Evolutionary conservation across 106 monocot genomes (phyloP).

Genomic region (Dendrobium catenatum): DNA sequence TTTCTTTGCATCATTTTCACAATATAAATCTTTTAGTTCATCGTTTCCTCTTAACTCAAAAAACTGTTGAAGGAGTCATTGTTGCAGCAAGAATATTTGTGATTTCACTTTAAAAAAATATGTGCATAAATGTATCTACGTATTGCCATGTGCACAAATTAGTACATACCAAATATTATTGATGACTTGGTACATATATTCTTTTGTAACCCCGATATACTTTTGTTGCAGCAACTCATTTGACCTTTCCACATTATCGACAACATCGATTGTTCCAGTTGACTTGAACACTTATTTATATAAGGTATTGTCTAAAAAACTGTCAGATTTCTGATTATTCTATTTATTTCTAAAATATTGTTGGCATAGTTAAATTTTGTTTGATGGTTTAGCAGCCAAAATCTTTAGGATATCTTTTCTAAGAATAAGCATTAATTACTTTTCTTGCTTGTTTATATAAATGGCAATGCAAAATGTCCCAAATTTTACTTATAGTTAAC

Average conservation of each 20-base stretch:
- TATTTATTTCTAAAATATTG: not conserved
- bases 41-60: no score
- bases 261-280: slow-evolving; percentile 79
- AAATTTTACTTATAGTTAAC: no score
- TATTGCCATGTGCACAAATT: not conserved
- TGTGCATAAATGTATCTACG: no score
- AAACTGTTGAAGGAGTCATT: not conserved
- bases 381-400: not conserved
- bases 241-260: slow-evolving; percentile 63
- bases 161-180: not conserved
- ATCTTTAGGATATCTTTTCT: not conserved
- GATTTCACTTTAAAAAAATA: not conserved
- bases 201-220: not conserved
- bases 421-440: not conserved
- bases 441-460: not conserved
- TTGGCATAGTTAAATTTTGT: not conserved
- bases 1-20: no score
- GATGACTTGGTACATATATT: not conserved
- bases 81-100: not conserved
- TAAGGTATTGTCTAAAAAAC: slow-evolving; percentile 39
- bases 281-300: slow-evolving; percentile 78
- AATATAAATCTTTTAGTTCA: no score
- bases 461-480: not conserved
- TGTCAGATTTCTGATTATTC: not conserved
- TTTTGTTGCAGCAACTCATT: slow-evolving; percentile 59